These are phyloP conservation scores for Malus hybrid DNA, from an alignment of 331 rosid genomes.

Conservation along the genomic window DNA sequence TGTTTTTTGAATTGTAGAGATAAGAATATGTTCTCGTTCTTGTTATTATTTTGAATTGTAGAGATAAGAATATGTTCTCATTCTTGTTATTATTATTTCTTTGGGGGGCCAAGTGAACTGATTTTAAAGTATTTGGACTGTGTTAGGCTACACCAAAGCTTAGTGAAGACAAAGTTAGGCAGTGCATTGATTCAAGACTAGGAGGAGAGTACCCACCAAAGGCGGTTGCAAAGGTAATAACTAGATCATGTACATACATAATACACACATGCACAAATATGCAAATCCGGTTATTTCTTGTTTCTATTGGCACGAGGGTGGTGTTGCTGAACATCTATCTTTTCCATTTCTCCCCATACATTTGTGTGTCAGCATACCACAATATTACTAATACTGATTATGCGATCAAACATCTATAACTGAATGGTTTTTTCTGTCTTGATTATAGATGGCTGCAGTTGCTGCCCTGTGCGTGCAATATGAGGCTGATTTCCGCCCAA, in stretches of 20 bases:
- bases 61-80: not conserved
- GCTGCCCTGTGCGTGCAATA: conserved; percentile 95
- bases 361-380: not conserved
- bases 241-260: not conserved
- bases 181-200: conserved; percentile 70
- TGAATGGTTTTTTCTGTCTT: not conserved
- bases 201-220: conserved; percentile 75
- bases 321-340: not conserved
- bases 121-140: conserved; percentile 14
- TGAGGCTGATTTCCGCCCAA: conserved; percentile 92
- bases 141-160: conserved; percentile 87
- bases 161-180: conserved; percentile 83
- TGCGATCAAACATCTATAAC: not conserved
- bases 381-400: not conserved
- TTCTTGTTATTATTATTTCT: not conserved
- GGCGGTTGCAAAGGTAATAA: conserved; percentile 77
- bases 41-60: not conserved
- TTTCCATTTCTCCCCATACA: not conserved
- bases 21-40: not conserved
- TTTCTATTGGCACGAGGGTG: not conserved
- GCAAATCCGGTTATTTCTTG: not conserved
- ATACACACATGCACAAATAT: not conserved
- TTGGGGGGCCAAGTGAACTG: not conserved
- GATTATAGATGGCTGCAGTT: conserved; percentile 78
- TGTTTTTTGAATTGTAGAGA: not conserved